A percentile compares a stretch with the other conserved stretches of the same genome.
Evolutionary conservation across 805 yeast genomes (phyloP).

Genomic region (Wickerhamiella brachini): DNA sequence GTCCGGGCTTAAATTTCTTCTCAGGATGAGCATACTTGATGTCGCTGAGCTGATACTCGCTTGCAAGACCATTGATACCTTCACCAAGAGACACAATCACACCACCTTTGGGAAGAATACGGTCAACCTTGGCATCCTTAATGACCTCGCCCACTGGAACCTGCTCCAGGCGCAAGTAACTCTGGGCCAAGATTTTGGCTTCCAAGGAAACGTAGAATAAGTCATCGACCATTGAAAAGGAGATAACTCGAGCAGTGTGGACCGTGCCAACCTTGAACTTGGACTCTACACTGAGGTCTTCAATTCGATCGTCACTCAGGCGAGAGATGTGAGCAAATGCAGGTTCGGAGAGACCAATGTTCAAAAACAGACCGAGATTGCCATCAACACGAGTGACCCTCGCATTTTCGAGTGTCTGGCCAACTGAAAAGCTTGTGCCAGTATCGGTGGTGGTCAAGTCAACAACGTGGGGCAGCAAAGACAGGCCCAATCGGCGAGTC

Average conservation of each 20-base stretch:
- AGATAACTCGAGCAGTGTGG: constrained; percentile 66
- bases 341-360: constrained; percentile 36
- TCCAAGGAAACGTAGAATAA: constrained; percentile 56
- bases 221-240: constrained; percentile 54
- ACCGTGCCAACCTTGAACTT: constrained; percentile 46
- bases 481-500: constrained; percentile 48
- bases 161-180: constrained; percentile 56
- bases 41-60: constrained; percentile 68
- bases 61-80: constrained; percentile 55
- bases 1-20: constrained; percentile 76
- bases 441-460: constrained; percentile 17
- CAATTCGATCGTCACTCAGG: constrained; percentile 29
- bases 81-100: constrained; percentile 52
- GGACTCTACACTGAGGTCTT: constrained; percentile 19
- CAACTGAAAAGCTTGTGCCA: constrained; percentile 51
- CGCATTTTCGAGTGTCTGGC: constrained; percentile 47
- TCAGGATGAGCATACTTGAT: constrained; percentile 77
- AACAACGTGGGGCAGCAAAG: constrained; percentile 44
- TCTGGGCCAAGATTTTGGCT: constrained; percentile 45
- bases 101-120: constrained; percentile 50
- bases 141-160: constrained; percentile 62
- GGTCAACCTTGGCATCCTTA: constrained; percentile 38
- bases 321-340: constrained; percentile 78
- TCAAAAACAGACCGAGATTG: constrained; percentile 25
- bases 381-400: constrained; percentile 41